Conservation (phyloP, 1,284 basidiomycete genomes). For the Fomitiporia mediterranea region DNA sequence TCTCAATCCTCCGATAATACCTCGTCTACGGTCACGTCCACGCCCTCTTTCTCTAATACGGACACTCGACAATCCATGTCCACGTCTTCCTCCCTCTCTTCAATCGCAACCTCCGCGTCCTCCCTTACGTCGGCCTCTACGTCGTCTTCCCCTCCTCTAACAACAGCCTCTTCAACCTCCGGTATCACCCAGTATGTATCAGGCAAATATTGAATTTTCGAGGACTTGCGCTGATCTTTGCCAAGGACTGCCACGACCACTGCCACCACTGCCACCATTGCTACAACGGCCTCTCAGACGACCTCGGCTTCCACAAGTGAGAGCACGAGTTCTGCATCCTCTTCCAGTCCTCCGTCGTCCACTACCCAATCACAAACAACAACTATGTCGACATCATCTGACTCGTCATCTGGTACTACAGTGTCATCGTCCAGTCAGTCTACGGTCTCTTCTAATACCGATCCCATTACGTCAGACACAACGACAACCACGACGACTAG, state of each 20-base stretch:
- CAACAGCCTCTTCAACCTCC: neutral
- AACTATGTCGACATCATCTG: slow-evolving; percentile 10
- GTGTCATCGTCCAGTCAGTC: slow-evolving; percentile 17
- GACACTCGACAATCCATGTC: slow-evolving; percentile 12
- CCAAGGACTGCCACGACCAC: neutral
- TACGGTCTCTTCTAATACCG: slow-evolving; percentile 17
- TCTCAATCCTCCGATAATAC: slow-evolving; percentile 20
- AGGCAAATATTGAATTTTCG: neutral
- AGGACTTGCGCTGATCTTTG: neutral
- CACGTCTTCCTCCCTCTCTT: neutral
- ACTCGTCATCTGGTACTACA: slow-evolving; percentile 21
- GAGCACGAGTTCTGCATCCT: slow-evolving; percentile 2
- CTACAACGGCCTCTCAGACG: too few relatives aligned
- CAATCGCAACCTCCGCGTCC: slow-evolving; percentile 12
- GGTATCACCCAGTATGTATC: slow-evolving; percentile 5
- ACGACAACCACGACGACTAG: slow-evolving; percentile 24
- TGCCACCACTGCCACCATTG: neutral
- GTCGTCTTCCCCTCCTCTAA: slow-evolving; percentile 9
- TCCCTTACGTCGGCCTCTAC: slow-evolving; percentile 18
- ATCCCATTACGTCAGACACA: slow-evolving; percentile 20
- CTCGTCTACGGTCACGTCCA: slow-evolving; percentile 11
- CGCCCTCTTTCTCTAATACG: neutral
- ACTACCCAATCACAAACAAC: neutral
- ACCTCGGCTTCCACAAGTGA: slow-evolving; percentile 14
- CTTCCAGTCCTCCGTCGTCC: slow-evolving; percentile 2